These are phyloP conservation scores for Pseudotsuga menziesii DNA, from an alignment of 75 land plant species.

Conservation along the genomic window DNA sequence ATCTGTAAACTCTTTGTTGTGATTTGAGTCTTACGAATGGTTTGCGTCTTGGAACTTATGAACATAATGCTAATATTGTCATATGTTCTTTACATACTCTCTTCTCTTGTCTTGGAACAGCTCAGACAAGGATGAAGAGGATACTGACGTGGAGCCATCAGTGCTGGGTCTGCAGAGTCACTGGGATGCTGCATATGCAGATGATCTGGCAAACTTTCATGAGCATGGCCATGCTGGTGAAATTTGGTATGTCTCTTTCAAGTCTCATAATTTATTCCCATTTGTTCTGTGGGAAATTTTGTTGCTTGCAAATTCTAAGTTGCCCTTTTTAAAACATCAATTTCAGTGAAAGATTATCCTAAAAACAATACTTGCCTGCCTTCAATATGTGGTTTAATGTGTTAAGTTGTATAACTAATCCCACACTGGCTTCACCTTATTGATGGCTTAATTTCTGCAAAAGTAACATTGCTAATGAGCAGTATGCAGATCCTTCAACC, in stretches of 20 bases:
- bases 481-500: background rate
- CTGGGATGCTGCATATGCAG: constrained; percentile 93
- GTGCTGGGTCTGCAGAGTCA: constrained; percentile 90
- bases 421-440: background rate
- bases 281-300: background rate
- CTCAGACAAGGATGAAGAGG: constrained; percentile 85
- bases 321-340: background rate
- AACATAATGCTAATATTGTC: background rate
- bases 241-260: constrained; percentile 61
- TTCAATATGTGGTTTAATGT: too few relatives aligned
- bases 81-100: background rate
- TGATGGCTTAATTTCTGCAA: background rate
- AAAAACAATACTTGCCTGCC: background rate
- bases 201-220: constrained; percentile 86
- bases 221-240: constrained; percentile 96
- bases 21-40: background rate
- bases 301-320: background rate
- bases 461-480: background rate
- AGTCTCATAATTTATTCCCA: background rate
- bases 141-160: constrained; percentile 65
- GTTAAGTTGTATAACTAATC: too few relatives aligned
- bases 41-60: background rate
- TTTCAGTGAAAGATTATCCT: background rate
- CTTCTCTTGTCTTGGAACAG: constrained; percentile 28
- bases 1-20: background rate